These are phyloP conservation scores for Phialophora verrucosa DNA, from an alignment of 2,329 filamentous ascomycete species.

Conservation along the genomic window DNA sequence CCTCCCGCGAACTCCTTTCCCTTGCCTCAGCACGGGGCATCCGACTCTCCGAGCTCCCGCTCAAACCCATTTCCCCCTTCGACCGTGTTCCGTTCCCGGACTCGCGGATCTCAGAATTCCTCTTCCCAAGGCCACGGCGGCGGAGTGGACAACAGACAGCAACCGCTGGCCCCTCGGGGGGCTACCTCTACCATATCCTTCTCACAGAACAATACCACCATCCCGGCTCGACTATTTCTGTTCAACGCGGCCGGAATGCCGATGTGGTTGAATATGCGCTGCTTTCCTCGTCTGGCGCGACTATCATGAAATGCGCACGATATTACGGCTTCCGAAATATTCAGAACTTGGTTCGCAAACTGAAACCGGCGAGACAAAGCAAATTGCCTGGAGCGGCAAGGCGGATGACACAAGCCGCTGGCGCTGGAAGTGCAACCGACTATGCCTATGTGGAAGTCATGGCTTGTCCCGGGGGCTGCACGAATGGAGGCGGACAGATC, in stretches of 20 bases:
- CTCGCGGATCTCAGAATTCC: constrained; percentile 69
- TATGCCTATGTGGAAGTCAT: constrained; percentile 98
- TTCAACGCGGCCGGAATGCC: constrained; percentile 78
- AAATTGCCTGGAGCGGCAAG: constrained; percentile 77
- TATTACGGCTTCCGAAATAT: constrained; percentile 99
- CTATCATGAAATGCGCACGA: constrained; percentile 78
- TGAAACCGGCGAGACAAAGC: constrained; percentile 80
- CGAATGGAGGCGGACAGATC: constrained; percentile 94
- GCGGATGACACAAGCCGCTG: constrained; percentile 46
- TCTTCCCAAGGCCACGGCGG: constrained; percentile 65
- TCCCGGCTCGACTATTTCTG: constrained; percentile 73
- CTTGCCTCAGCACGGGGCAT: constrained; percentile 80
- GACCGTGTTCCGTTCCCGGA: constrained; percentile 73
- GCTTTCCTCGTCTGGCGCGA: constrained; percentile 59
- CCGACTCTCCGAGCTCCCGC: constrained; percentile 74
- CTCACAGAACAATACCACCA: constrained; percentile 72
- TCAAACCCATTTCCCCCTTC: constrained; percentile 57
- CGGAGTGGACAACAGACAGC: constrained; percentile 43
- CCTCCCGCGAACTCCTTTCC: constrained; percentile 90
- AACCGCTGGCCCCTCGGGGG: constrained; percentile 79
- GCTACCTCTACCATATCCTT: constrained; percentile 85
- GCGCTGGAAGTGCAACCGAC: constrained; percentile 57
- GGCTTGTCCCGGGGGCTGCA: constrained; percentile 98
- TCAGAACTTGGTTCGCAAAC: constrained; percentile 90
- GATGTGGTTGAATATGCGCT: constrained; percentile 89